These are phyloP conservation scores for Penicillium concentricum DNA, from an alignment of 2,329 filamentous ascomycete species.

Conservation along the genomic window DNA sequence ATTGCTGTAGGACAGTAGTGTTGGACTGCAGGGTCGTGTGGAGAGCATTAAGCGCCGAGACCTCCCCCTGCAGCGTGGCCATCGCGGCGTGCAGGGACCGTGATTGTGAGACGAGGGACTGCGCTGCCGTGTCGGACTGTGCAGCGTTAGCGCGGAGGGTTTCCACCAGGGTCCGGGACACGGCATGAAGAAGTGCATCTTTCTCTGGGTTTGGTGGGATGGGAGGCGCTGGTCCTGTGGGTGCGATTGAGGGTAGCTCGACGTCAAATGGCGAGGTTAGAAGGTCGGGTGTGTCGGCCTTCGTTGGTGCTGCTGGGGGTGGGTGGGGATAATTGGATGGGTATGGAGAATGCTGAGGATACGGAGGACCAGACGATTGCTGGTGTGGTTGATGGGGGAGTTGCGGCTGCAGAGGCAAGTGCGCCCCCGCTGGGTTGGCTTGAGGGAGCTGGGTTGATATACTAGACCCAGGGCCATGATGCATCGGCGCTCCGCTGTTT, in stretches of 20 bases:
- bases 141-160: slow-evolving; percentile 67
- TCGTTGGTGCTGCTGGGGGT: slow-evolving; percentile 24
- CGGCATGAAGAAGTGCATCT: slow-evolving; percentile 75
- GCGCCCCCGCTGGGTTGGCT: slow-evolving; percentile 1
- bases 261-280: slow-evolving; percentile 64
- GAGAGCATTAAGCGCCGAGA: slow-evolving; percentile 68
- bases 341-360: slow-evolving; percentile 34
- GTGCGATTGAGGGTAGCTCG: slow-evolving; percentile 50
- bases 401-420: slow-evolving; percentile 21
- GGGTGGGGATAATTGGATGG: slow-evolving; percentile 25
- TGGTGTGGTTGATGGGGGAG: slow-evolving; percentile 24
- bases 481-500: neutral
- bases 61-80: slow-evolving; percentile 69
- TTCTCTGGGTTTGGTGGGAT: slow-evolving; percentile 96
- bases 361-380: slow-evolving; percentile 21
- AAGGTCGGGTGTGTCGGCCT: slow-evolving; percentile 52
- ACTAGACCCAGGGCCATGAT: neutral
- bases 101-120: slow-evolving; percentile 75
- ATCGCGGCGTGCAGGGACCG: slow-evolving; percentile 71
- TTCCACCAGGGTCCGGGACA: slow-evolving; percentile 67
- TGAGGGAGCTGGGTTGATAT: neutral
- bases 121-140: slow-evolving; percentile 72
- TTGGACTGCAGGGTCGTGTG: slow-evolving; percentile 72
- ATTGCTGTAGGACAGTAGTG: slow-evolving; percentile 72
- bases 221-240: slow-evolving; percentile 65